These are phyloP conservation scores for Oehlia diaphana DNA, from an alignment of 192 early-diverging fungal genomes.

Conservation along the genomic window DNA sequence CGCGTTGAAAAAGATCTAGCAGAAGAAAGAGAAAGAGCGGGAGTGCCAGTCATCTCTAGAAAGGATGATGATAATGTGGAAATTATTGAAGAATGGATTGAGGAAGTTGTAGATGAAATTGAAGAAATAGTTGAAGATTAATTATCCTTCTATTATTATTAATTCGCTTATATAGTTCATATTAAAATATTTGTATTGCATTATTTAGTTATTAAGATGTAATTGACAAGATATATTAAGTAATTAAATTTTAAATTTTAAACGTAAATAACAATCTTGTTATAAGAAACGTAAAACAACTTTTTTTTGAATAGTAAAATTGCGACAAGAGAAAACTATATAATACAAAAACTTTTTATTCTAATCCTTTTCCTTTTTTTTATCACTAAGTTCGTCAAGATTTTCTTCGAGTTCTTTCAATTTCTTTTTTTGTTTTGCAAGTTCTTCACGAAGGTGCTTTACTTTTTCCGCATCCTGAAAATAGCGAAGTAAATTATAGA, in stretches of 20 bases:
- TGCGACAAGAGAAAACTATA: not conserved
- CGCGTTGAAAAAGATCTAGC: conserved; percentile 61
- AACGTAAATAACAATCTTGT: too few relatives aligned
- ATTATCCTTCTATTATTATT: conserved; percentile 21
- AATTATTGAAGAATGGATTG: conserved; percentile 81
- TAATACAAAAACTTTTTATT: not conserved
- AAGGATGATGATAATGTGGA: conserved; percentile 69
- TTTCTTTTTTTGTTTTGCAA: conserved; percentile 35
- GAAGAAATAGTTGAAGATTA: conserved; percentile 79
- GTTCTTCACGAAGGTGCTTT: conserved; percentile 36
- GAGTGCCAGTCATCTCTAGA: conserved; percentile 40
- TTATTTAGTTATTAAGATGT: not conserved
- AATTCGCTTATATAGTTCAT: not conserved
- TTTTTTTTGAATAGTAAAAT: not conserved
- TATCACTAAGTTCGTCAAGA: conserved; percentile 33
- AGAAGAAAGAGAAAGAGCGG: conserved; percentile 55
- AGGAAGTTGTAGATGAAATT: conserved; percentile 82
- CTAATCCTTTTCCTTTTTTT: conserved; percentile 6
- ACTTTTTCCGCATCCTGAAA: conserved; percentile 41
- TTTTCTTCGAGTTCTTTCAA: conserved; percentile 33
- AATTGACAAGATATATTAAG: not conserved
- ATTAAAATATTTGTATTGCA: too few relatives aligned
- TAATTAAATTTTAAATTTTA: not conserved
- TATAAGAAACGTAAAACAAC: too few relatives aligned
- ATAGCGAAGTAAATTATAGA: not conserved